Conservation (phyloP, 768 basidiomycete species). For the Suillus fuscotomentosus region DNA sequence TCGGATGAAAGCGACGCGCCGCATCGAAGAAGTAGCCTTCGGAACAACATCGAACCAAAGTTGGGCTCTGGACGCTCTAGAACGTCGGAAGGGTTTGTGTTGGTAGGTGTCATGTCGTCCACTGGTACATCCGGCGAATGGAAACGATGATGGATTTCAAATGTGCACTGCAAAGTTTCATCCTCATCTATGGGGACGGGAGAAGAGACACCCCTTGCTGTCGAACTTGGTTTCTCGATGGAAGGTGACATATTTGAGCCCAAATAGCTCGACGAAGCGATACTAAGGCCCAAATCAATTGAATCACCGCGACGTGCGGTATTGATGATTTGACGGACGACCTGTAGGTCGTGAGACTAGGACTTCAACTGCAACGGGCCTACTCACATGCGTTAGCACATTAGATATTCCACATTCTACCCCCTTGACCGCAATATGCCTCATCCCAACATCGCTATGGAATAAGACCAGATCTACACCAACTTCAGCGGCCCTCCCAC, state of each 20-base stretch:
- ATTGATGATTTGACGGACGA: slow-evolving; percentile 78
- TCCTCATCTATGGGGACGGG: slow-evolving; percentile 25
- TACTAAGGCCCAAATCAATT: slow-evolving; percentile 79
- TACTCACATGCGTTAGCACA: slow-evolving; percentile 79
- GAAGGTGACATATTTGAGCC: slow-evolving; percentile 23
- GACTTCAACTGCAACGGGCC: slow-evolving; percentile 3
- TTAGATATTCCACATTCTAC: slow-evolving; percentile 85
- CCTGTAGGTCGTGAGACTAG: slow-evolving; percentile 42
- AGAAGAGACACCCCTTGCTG: slow-evolving; percentile 24
- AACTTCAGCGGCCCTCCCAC: slow-evolving; percentile 77
- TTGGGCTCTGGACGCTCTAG: slow-evolving; percentile 33
- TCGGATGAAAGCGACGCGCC: slow-evolving; percentile 43
- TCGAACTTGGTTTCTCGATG: slow-evolving; percentile 19
- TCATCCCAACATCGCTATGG: slow-evolving; percentile 86
- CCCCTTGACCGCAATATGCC: slow-evolving; percentile 81
- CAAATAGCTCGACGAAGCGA: slow-evolving; percentile 35
- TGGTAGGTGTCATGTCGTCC: slow-evolving; percentile 11
- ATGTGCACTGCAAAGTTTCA: slow-evolving; percentile 50
- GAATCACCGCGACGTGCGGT: slow-evolving; percentile 74
- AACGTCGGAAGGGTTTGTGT: slow-evolving; percentile 8
- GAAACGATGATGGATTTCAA: slow-evolving; percentile 57
- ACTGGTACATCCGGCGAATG: slow-evolving; percentile 18
- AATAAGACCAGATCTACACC: slow-evolving; percentile 92
- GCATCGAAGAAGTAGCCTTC: slow-evolving; percentile 58
- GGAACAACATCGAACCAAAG: slow-evolving; percentile 55